Conservation (phyloP, 768 basidiomycete genomes). For the Phlegmacium glaucopus region DNA sequence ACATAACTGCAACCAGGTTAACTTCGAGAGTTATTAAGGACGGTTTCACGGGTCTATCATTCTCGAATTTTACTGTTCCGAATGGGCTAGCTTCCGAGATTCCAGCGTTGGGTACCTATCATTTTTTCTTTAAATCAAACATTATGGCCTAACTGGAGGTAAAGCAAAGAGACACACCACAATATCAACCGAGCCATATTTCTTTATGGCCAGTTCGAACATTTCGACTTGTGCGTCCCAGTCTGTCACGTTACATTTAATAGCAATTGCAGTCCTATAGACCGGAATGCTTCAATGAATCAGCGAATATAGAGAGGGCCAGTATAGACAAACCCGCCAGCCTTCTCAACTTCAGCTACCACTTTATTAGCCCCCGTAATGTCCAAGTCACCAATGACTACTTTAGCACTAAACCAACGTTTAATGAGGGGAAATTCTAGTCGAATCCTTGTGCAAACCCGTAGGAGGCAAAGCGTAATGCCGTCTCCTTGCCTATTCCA, state of each 20-base stretch:
- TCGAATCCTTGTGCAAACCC: constrained; percentile 32
- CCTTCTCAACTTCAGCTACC: constrained; percentile 35
- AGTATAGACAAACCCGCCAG: constrained; percentile 38
- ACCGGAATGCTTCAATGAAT: not conserved
- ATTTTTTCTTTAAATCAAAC: not conserved
- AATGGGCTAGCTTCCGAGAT: constrained; percentile 35
- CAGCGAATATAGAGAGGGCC: not conserved
- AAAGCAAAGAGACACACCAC: constrained; percentile 35
- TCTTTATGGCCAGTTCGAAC: constrained; percentile 45
- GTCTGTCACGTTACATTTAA: constrained; percentile 46
- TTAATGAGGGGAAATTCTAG: not conserved
- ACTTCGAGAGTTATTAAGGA: constrained; percentile 41
- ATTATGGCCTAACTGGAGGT: too few species aligned
- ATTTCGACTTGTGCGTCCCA: constrained; percentile 53
- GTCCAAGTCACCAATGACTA: constrained; percentile 53
- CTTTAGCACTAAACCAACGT: constrained; percentile 38
- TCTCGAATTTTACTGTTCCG: constrained; percentile 24
- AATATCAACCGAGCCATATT: constrained; percentile 48
- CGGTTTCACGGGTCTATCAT: constrained; percentile 44
- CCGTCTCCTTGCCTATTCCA: constrained; percentile 52
- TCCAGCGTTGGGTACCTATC: constrained; percentile 49
- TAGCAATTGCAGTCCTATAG: constrained; percentile 37
- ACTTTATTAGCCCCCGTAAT: constrained; percentile 34
- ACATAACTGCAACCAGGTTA: constrained; percentile 44
- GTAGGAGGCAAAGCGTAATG: constrained; percentile 46